Conservation (phyloP, 179 eudicot species). For the Beta lomatogona region DNA sequence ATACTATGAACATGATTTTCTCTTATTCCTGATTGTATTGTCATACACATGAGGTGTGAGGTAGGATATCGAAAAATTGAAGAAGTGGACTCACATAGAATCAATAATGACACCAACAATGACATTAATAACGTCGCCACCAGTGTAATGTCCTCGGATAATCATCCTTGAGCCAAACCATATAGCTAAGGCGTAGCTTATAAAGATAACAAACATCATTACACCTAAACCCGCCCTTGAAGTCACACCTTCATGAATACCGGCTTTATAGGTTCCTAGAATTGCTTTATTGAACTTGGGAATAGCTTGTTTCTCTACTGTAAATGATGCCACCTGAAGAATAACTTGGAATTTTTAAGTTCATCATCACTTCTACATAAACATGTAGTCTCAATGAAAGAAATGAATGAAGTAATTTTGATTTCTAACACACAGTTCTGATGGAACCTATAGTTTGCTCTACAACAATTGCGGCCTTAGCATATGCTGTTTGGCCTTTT, state of each 20-base stretch:
- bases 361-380: too few species aligned
- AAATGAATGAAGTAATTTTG: background rate
- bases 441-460: slow-evolving; percentile 68
- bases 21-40: too few species aligned
- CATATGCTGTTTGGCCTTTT: slow-evolving; percentile 53
- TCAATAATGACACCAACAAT: slow-evolving; percentile 37
- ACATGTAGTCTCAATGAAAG: too few species aligned
- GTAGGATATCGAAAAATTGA: background rate
- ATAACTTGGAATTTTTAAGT: background rate
- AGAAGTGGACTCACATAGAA: slow-evolving; percentile 33
- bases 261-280: slow-evolving; percentile 29
- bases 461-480: slow-evolving; percentile 55
- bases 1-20: too few species aligned
- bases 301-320: slow-evolving; percentile 42
- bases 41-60: too few species aligned
- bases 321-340: slow-evolving; percentile 43
- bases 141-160: slow-evolving; percentile 30
- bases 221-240: slow-evolving; percentile 33
- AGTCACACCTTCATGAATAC: slow-evolving; percentile 39
- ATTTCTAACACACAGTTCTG: slow-evolving; percentile 52
- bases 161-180: slow-evolving; percentile 44
- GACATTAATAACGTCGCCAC: slow-evolving; percentile 38
- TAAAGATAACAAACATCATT: slow-evolving; percentile 27
- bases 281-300: slow-evolving; percentile 34
- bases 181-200: slow-evolving; percentile 38